Evolutionary conservation across 2,329 filamentous ascomycete genomes (phyloP).

Genomic region (Akanthomyces muscarius): DNA sequence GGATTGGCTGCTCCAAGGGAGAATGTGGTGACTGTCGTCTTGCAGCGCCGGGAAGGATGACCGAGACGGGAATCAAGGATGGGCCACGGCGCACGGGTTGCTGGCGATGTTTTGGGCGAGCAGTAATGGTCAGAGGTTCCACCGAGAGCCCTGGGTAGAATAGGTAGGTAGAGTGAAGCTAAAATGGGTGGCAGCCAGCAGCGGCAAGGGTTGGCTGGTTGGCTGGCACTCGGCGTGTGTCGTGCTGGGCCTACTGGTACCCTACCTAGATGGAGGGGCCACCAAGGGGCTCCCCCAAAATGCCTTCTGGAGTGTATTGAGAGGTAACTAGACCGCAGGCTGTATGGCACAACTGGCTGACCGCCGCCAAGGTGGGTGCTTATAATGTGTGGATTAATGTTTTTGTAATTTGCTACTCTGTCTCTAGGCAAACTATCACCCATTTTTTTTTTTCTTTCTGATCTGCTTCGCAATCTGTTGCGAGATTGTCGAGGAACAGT

Average conservation of each 20-base stretch:
- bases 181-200: neutral
- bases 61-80: neutral
- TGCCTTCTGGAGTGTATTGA: too few relatives aligned
- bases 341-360: too few relatives aligned
- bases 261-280: neutral
- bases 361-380: too few relatives aligned
- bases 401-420: too few relatives aligned
- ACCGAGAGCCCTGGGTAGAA: conserved; percentile 5
- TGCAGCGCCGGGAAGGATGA: neutral
- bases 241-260: neutral
- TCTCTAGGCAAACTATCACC: too few relatives aligned
- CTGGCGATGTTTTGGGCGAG: conserved; percentile 12
- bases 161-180: conserved; percentile 2
- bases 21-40: neutral
- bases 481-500: neutral
- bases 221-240: conserved; percentile 4
- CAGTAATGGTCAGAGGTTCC: conserved; percentile 10
- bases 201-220: conserved; percentile 1
- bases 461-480: neutral
- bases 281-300: neutral
- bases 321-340: too few relatives aligned
- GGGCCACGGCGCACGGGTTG: neutral
- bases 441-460: too few relatives aligned
- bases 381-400: neutral
- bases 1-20: neutral